A percentile compares a stretch with the other conserved stretches of the same genome.
Conservation (phyloP, 768 basidiomycete genomes). For the Russula foetens region DNA sequence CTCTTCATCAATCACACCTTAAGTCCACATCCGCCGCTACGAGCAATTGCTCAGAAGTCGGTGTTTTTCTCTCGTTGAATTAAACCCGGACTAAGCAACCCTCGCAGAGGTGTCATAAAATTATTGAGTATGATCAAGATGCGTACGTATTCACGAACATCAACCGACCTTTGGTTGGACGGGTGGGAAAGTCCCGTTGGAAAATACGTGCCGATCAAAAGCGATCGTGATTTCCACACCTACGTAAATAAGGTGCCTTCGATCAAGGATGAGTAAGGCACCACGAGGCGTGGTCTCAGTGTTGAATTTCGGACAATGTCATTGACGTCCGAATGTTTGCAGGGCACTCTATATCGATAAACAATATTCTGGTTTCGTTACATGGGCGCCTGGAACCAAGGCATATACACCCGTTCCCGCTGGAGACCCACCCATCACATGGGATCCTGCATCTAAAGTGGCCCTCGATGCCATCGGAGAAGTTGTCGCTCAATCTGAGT, state of each 20-base stretch:
- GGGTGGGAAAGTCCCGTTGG: conserved; percentile 62
- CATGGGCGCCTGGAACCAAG: conserved; percentile 59
- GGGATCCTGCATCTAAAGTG: conserved; percentile 47
- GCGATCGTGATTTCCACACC: conserved; percentile 43
- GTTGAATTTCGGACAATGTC: not conserved
- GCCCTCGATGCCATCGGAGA: conserved; percentile 45
- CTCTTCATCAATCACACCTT: conserved; percentile 59
- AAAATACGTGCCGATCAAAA: conserved; percentile 36
- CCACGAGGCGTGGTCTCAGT: not conserved
- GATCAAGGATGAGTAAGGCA: conserved; percentile 17
- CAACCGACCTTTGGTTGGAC: conserved; percentile 63
- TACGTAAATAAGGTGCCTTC: conserved; percentile 28
- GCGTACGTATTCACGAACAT: conserved; percentile 56
- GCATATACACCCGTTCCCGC: conserved; percentile 42
- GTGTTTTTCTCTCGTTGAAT: conserved; percentile 9
- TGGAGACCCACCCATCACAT: conserved; percentile 34
- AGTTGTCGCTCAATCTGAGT: conserved; percentile 39
- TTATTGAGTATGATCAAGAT: conserved; percentile 64
- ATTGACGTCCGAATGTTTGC: not conserved
- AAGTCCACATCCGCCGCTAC: conserved; percentile 66
- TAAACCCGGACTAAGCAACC: conserved; percentile 2
- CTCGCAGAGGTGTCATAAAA: conserved; percentile 54
- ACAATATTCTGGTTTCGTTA: conserved; percentile 66
- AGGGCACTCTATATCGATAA: conserved; percentile 62
- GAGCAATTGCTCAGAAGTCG: conserved; percentile 58